Conservation (phyloP, 1,284 basidiomycete genomes). For the Heterobasidion annosum region DNA sequence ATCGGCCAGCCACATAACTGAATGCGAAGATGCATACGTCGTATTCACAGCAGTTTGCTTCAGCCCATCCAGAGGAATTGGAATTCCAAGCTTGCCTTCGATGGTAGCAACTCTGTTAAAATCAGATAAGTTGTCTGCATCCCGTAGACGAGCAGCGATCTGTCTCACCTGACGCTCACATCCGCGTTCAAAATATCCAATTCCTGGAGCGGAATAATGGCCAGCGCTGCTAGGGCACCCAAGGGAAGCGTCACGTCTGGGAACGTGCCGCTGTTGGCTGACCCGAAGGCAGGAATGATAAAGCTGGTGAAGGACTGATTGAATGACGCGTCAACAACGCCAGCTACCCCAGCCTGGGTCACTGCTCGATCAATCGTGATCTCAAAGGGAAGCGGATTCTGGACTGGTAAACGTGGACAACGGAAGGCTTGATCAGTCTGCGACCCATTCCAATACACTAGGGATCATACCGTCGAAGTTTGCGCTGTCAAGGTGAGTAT, state of each 20-base stretch:
- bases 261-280: slow-evolving; percentile 47
- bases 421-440: background rate
- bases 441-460: background rate
- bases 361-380: slow-evolving; percentile 31
- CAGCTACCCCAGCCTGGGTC: slow-evolving; percentile 30
- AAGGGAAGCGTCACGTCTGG: slow-evolving; percentile 46
- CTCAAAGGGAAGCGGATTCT: slow-evolving; percentile 33
- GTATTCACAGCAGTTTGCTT: slow-evolving; percentile 23
- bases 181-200: slow-evolving; percentile 40
- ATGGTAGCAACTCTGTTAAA: slow-evolving; percentile 21
- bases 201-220: slow-evolving; percentile 41
- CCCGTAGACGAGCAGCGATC: background rate
- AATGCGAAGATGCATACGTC: slow-evolving; percentile 11
- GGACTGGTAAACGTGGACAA: slow-evolving; percentile 15
- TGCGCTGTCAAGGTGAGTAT: background rate
- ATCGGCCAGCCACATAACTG: background rate
- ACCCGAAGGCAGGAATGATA: slow-evolving; percentile 46
- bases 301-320: slow-evolving; percentile 43
- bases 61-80: slow-evolving; percentile 22
- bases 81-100: slow-evolving; percentile 20
- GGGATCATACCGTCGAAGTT: slow-evolving; percentile 1
- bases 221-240: slow-evolving; percentile 44
- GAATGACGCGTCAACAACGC: slow-evolving; percentile 46
- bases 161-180: slow-evolving; percentile 25
- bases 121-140: background rate